Evolutionary conservation across 2,329 filamentous ascomycete species (phyloP), one percentile per base, ranked within the genome.

Genomic region (Paraphaeosphaeria minitans): DNA sequence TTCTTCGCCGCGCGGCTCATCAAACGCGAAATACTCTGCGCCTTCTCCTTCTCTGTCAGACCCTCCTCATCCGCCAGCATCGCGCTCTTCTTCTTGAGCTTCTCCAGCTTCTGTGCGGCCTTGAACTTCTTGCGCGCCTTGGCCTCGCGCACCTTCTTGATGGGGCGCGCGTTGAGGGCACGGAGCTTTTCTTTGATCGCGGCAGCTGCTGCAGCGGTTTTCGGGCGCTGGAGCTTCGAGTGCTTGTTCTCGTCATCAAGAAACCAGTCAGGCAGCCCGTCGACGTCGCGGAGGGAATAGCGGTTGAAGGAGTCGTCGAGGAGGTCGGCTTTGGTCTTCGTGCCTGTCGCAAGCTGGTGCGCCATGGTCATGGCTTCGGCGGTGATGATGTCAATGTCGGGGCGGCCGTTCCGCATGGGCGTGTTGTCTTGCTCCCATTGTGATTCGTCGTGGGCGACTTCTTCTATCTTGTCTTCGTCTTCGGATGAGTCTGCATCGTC

Each of bases 91-190:
- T 96, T 97, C 81, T 93, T 92, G 64, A 99, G 82, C 81, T 97
- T 97, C 84, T 99, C 95, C 31, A 99, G 80, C 58, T 87, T 85
- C 78, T 96, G 91, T 0, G 92, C 94, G 9, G 93, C 89, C 85
- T 96, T 96, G 79, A 97, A 89, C 82, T 97, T 98, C 88, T 99
- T 99, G 59, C 95, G 86, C 37, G 93, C 94, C 80, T 96, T 93
- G 24, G 95, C 95, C 79, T 99, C 95, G 68, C 91, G 90, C 33
- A 99, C 95, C 83, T 99, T 99, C 85, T 99, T 99, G 86, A 98
- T 98, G 0, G 95, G 95, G 33, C 95, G 88, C 8, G 94, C 95
- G 75, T 99, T 98, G 69, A 96, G 86, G 0, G 95, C 93, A 33
- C 94, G 90, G 73, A 91, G 76, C 80, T 99, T 99, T 73, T 97